A percentile compares a stretch with the other conserved stretches of the same genome.
Conservation (phyloP, 2,329 filamentous ascomycete genomes). For the Phaeosphaeria sp. region DNA sequence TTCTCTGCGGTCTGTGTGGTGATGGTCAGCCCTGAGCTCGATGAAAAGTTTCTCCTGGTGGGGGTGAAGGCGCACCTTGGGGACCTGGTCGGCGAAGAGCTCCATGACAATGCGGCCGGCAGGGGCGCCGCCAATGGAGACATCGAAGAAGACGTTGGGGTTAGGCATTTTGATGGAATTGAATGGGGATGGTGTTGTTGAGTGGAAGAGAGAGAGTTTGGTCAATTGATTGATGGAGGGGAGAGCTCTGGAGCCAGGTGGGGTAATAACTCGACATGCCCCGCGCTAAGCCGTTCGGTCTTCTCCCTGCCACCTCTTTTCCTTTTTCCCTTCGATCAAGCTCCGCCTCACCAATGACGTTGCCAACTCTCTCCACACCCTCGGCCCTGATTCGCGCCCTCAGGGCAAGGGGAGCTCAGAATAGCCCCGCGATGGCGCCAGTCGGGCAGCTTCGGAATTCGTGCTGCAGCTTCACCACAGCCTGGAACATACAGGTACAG, state of each 20-base stretch:
- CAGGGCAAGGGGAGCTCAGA: background rate
- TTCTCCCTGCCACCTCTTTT: background rate
- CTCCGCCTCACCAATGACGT: conserved; percentile 1
- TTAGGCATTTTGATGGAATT: conserved; percentile 35
- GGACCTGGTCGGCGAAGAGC: conserved; percentile 70
- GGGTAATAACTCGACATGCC: background rate
- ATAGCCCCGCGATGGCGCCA: conserved; percentile 1
- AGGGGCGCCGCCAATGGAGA: conserved; percentile 75
- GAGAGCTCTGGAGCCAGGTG: conserved; percentile 9
- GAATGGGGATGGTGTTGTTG: conserved; percentile 14
- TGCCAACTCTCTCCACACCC: background rate
- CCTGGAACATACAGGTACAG: background rate
- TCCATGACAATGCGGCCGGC: conserved; percentile 85
- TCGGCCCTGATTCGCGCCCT: background rate
- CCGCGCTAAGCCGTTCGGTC: background rate
- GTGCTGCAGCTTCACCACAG: background rate
- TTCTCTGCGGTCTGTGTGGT: conserved; percentile 79
- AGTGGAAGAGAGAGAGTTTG: conserved; percentile 14
- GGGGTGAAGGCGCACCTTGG: conserved; percentile 56
- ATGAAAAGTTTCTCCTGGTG: conserved; percentile 24
- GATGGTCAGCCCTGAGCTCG: conserved; percentile 15
- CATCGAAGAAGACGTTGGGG: conserved; percentile 90
- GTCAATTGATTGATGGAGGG: conserved; percentile 7
- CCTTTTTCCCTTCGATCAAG: background rate
- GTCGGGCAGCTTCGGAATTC: background rate